These are phyloP conservation scores for Paracamarosporium sp. DNA, from an alignment of 2,329 filamentous ascomycete genomes.

Conservation along the genomic window DNA sequence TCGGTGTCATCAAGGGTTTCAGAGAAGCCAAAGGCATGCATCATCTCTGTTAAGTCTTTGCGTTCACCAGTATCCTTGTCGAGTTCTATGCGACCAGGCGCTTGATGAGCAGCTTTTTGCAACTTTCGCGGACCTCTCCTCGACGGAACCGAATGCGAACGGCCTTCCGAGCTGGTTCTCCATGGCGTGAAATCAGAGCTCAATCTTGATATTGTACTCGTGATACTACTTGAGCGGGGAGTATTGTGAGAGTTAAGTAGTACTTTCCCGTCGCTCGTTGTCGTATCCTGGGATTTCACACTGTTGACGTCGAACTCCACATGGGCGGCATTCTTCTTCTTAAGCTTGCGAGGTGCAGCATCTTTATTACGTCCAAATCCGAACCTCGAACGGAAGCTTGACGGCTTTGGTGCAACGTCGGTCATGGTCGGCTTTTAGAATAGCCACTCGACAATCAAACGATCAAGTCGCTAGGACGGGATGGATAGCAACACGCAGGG, in stretches of 20 bases:
- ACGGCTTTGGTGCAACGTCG: constrained; percentile 4
- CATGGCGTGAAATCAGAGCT: constrained; percentile 5
- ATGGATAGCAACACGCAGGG: background rate
- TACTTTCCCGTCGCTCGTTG: background rate
- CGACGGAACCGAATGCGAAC: background rate
- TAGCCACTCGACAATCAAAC: background rate
- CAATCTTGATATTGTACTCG: background rate
- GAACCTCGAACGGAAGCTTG: constrained; percentile 9
- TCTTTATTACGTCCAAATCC: constrained; percentile 8
- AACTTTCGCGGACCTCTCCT: constrained; percentile 6
- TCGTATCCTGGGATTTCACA: background rate
- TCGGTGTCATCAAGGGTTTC: constrained; percentile 30
- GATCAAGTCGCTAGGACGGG: background rate
- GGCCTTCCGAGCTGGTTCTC: background rate
- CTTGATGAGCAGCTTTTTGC: background rate
- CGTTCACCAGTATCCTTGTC: constrained; percentile 41
- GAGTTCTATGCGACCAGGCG: constrained; percentile 13
- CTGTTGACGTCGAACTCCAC: constrained; percentile 4
- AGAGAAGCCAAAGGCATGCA: constrained; percentile 38
- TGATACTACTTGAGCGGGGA: background rate
- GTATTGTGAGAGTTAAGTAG: background rate
- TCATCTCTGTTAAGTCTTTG: constrained; percentile 41
- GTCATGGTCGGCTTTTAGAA: constrained; percentile 1
- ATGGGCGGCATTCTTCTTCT: constrained; percentile 6
- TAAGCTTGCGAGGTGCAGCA: constrained; percentile 6